Conservation (phyloP, 2,329 filamentous ascomycete species). For the Spiromastix sp. region DNA sequence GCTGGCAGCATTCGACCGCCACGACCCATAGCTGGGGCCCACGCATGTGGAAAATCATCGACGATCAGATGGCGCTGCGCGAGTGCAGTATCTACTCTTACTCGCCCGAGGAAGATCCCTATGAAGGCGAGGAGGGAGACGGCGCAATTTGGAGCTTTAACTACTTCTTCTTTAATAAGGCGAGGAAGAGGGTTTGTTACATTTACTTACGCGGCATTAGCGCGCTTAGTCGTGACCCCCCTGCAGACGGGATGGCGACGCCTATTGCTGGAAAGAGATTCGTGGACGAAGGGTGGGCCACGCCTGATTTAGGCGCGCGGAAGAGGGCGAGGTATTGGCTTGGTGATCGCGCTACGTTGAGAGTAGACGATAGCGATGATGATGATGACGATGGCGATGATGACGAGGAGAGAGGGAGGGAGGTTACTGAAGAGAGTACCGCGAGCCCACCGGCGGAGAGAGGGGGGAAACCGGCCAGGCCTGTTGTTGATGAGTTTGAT, state of each 20-base stretch:
- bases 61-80: slow-evolving; percentile 87
- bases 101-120: slow-evolving; percentile 78
- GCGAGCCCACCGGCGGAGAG: slow-evolving; percentile 12
- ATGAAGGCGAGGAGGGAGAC: slow-evolving; percentile 87
- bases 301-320: slow-evolving; percentile 48
- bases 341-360: slow-evolving; percentile 49
- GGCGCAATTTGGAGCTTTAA: slow-evolving; percentile 90
- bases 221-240: slow-evolving; percentile 57
- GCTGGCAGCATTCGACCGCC: slow-evolving; percentile 36
- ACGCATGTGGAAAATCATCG: slow-evolving; percentile 81
- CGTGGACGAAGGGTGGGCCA: slow-evolving; percentile 39
- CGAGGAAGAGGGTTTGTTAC: slow-evolving; percentile 85
- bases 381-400: slow-evolving; percentile 35
- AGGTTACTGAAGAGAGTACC: slow-evolving; percentile 17
- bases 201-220: slow-evolving; percentile 79
- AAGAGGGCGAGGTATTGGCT: slow-evolving; percentile 89
- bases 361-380: slow-evolving; percentile 32
- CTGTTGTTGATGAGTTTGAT: slow-evolving; percentile 30
- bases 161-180: slow-evolving; percentile 96
- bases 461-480: slow-evolving; percentile 13
- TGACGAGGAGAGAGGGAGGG: slow-evolving; percentile 8
- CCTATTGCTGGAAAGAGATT: slow-evolving; percentile 36
- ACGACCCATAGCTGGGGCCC: slow-evolving; percentile 67
- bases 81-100: slow-evolving; percentile 88
- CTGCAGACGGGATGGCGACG: slow-evolving; percentile 41